phyloP scores from a whole-genome alignment of 2,329 filamentous ascomycete species.

The Claviceps sp. region DNA sequence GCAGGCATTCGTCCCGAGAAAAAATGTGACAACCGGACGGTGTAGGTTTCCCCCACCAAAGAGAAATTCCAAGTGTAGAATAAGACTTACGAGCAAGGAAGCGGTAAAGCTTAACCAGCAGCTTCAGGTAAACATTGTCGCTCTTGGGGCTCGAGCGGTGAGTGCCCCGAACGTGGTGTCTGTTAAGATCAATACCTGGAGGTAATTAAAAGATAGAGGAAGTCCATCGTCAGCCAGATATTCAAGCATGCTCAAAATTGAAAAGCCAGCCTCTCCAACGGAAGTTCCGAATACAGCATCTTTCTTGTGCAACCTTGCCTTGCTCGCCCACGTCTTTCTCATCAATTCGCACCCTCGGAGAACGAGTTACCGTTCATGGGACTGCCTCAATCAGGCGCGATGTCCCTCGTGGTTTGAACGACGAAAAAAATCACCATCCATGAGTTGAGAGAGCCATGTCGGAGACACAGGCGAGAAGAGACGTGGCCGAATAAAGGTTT shows the following conservation, averaged over 20 bases:
- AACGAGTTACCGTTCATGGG: background rate
- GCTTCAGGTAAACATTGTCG: slow-evolving; percentile 94
- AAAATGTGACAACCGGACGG: background rate
- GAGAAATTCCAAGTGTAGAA: slow-evolving; percentile 24
- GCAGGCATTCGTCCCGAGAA: background rate
- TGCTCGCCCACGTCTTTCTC: background rate
- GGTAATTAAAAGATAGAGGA: slow-evolving; percentile 15
- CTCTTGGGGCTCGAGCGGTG: slow-evolving; percentile 95
- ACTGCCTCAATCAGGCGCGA: background rate
- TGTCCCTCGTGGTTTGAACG: slow-evolving; percentile 6
- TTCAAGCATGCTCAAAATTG: slow-evolving; percentile 47
- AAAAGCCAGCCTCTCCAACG: slow-evolving; percentile 7
- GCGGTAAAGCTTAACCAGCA: slow-evolving; percentile 96
- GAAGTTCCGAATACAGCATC: background rate
- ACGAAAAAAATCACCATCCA: slow-evolving; percentile 7
- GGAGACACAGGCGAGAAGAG: background rate
- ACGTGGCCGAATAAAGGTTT: background rate
- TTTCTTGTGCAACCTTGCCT: background rate
- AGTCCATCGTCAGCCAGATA: slow-evolving; percentile 46
- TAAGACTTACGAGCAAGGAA: slow-evolving; percentile 67
- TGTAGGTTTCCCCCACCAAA: background rate
- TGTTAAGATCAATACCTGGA: slow-evolving; percentile 59
- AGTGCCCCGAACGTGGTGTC: slow-evolving; percentile 54
- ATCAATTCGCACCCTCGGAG: background rate
- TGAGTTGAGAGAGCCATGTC: background rate